Percentiles rank a stretch among this genome's conserved stretches.
Conservation (phyloP, 106 monocot species). For the Phalaenopsis equestris region DNA sequence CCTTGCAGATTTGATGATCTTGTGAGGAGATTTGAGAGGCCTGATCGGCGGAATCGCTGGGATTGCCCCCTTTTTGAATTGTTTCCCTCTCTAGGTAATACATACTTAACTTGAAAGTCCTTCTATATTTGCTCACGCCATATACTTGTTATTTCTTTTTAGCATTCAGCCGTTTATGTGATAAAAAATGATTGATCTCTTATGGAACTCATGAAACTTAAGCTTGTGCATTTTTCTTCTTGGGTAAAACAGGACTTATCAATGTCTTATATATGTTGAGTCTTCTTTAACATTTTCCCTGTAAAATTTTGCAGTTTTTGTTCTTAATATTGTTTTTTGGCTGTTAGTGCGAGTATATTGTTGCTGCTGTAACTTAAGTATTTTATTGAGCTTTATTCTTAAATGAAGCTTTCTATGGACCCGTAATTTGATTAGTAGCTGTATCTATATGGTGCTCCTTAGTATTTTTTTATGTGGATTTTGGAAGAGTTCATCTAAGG, state of each 20-base stretch:
- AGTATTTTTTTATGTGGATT: neutral
- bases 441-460: neutral
- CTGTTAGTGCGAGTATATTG: neutral
- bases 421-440: neutral
- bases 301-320: neutral
- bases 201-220: neutral
- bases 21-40: conserved; percentile 79
- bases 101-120: neutral
- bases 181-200: neutral
- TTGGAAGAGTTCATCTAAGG: neutral
- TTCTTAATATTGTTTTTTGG: neutral
- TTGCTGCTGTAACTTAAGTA: neutral
- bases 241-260: neutral
- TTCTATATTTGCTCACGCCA: neutral
- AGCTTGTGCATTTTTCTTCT: neutral
- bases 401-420: neutral
- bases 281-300: neutral
- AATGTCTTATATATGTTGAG: neutral
- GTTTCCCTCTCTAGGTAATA: conserved; percentile 66
- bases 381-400: neutral
- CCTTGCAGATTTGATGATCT: conserved; percentile 79
- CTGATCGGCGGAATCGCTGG: conserved; percentile 88
- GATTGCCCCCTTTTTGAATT: conserved; percentile 97
- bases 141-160: neutral
- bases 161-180: neutral